Base-by-base conservation (phyloP, 441 rosid species). In the Adansonia madagascariensis region DNA sequence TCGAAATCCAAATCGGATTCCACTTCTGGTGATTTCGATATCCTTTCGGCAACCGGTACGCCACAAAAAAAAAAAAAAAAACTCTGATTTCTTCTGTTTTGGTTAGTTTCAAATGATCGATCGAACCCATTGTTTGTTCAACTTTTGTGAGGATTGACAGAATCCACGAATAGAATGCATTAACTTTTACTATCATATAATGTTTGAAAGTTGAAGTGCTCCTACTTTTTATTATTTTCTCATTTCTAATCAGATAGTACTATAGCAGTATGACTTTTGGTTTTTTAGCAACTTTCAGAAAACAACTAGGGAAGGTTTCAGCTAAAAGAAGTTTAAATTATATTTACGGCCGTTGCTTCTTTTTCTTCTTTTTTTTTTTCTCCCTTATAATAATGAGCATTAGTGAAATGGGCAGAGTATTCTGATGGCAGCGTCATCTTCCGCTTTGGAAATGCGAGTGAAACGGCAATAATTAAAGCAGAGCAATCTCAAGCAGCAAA, bases 401-500 rank as follows among this genome's bases (percentile, higher is more conserved):
- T 44, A 43, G 71, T 68, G 53, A 60, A 62, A 35, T 72, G 74
- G 71, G 83, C 87, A 94, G 98, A 89, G 80, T 70, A 62, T 3
- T 50, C 81, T 2, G 98, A 94, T 83, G 95, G 94, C 3, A 91
- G 90, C 75, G 8, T 89, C 52, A 75, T 94, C 43, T 94, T 91
- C 68, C 82, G 78, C 27, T 94, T 91, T 59, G 95, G 97, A 35
- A 83, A 89, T 79, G 81, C 74, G 31, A 78, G 73, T 44, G 94
- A 90, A 79, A 66, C 76, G 53, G 79, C 17, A 56, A 35, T 64
- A 75, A 27, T 17, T 50, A 20, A 62, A 63, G 39, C 39, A 31
- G 44, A 57, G 17, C 67, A 60, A 43, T 59, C 56, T 60, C 76
- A 44, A 20, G 6, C 66, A 24, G 15, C 20, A 20, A 9, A 31